Conservation (phyloP, 768 basidiomycete species). For the Psilocybe tampanensis region DNA sequence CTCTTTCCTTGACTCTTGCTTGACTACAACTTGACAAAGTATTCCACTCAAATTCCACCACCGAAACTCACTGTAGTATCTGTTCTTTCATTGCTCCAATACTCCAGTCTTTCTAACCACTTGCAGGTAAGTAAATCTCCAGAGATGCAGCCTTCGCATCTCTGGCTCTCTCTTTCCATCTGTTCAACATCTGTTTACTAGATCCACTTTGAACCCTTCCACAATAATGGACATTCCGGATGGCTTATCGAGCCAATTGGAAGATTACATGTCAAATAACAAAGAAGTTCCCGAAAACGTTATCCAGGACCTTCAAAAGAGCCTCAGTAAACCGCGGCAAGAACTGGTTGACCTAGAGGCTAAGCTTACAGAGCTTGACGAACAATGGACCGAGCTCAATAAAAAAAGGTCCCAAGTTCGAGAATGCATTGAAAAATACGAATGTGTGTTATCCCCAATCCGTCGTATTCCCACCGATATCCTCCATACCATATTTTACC, state of each 20-base stretch:
- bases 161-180: too few species aligned
- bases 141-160: too few species aligned
- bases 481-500: conserved; percentile 7
- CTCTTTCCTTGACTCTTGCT: too few species aligned
- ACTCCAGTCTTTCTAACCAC: too few species aligned
- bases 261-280: not conserved
- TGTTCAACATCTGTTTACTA: too few species aligned
- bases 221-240: too few species aligned
- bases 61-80: too few species aligned
- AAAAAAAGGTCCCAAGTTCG: not conserved
- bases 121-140: too few species aligned
- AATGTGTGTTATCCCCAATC: conserved; percentile 3
- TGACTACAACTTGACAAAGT: too few species aligned
- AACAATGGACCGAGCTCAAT: not conserved
- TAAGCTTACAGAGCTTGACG: not conserved
- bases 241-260: not conserved
- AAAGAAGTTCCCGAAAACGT: not conserved
- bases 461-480: conserved; percentile 6
- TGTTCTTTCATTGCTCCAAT: too few species aligned
- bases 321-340: not conserved
- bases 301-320: not conserved
- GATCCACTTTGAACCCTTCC: too few species aligned
- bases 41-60: too few species aligned
- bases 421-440: not conserved
- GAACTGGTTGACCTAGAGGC: not conserved